phyloP scores from a whole-genome alignment of 2,329 filamentous ascomycete species.

The Madurella mycetomatis region DNA sequence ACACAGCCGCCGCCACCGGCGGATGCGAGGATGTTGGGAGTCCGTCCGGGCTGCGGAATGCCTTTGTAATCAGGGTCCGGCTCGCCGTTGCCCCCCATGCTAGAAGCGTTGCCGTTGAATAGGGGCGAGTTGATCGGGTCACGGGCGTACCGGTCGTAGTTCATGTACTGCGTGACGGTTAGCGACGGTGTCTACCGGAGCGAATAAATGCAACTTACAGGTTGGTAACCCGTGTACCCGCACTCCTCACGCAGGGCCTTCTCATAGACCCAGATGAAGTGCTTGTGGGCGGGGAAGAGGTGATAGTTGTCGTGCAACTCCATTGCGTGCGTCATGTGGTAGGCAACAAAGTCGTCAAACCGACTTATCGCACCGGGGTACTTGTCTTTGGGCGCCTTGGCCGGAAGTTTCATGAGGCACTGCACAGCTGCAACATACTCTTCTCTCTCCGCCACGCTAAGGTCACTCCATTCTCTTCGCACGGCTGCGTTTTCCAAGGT shows the following conservation, averaged over 20 bases:
- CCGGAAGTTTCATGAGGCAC: conserved; percentile 29
- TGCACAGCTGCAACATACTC: conserved; percentile 27
- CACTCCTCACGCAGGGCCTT: conserved; percentile 34
- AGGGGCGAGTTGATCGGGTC: conserved; percentile 47
- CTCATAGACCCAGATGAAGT: conserved; percentile 32
- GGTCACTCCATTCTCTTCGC: conserved; percentile 29
- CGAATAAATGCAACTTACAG: conserved; percentile 15
- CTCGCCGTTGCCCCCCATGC: conserved; percentile 46
- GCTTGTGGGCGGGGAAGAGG: conserved; percentile 31
- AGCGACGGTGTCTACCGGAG: neutral
- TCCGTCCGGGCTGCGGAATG: conserved; percentile 29
- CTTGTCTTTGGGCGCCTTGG: conserved; percentile 20
- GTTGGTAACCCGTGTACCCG: conserved; percentile 33
- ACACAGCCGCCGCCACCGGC: conserved; percentile 54
- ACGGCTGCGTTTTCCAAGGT: conserved; percentile 28
- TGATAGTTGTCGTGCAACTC: conserved; percentile 26
- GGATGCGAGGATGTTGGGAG: conserved; percentile 39
- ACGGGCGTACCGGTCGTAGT: conserved; percentile 47
- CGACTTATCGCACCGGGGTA: conserved; percentile 28
- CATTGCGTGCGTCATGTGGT: conserved; percentile 29
- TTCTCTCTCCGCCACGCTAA: conserved; percentile 22
- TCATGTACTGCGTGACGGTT: conserved; percentile 39
- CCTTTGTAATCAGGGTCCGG: conserved; percentile 26
- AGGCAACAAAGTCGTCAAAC: conserved; percentile 34
- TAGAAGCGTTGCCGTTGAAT: conserved; percentile 50